A percentile compares a stretch with the other conserved stretches of the same genome.
Conservation (phyloP, 306 rosid species). For the Coriaria nepalensis region DNA sequence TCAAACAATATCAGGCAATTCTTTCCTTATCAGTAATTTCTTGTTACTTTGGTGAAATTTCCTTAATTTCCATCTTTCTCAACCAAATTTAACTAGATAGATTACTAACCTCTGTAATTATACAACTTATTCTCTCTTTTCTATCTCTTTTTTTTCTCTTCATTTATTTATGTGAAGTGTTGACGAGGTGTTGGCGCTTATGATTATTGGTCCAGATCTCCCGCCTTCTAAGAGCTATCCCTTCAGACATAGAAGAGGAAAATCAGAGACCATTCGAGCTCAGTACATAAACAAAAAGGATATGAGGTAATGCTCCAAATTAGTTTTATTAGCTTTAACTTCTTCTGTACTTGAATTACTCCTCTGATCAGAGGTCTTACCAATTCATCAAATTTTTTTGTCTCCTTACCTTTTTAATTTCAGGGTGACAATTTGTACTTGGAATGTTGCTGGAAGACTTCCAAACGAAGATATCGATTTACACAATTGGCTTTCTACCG, state of each 20-base stretch:
- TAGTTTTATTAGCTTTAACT: slow-evolving; percentile 11
- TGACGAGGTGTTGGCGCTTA: slow-evolving; percentile 9
- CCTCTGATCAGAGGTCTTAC: slow-evolving; percentile 5
- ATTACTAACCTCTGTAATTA: too few species aligned
- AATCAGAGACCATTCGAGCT: slow-evolving; percentile 86
- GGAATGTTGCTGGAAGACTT: slow-evolving; percentile 89
- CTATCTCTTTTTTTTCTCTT: slow-evolving; percentile 10
- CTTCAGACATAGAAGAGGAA: slow-evolving; percentile 67
- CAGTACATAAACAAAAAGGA: slow-evolving; percentile 92
- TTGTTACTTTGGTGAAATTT: neutral
- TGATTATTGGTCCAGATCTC: slow-evolving; percentile 34
- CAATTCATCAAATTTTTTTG: slow-evolving; percentile 8
- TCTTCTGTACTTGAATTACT: slow-evolving; percentile 8
- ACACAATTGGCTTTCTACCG: slow-evolving; percentile 68
- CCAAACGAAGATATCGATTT: slow-evolving; percentile 66
- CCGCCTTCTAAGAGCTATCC: slow-evolving; percentile 26
- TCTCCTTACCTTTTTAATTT: slow-evolving; percentile 23
- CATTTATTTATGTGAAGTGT: neutral
- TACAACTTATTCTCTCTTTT: neutral
- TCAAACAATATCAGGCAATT: slow-evolving; percentile 42
- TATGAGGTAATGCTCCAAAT: slow-evolving; percentile 46
- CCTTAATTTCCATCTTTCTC: slow-evolving; percentile 1
- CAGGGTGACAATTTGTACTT: slow-evolving; percentile 74
- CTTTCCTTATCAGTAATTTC: slow-evolving; percentile 15
- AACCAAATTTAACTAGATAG: too few species aligned